Evolutionary conservation across 2,329 filamentous ascomycete species (phyloP), one percentile per base, ranked within the genome.

Genomic region (Aspergillus texensis): DNA sequence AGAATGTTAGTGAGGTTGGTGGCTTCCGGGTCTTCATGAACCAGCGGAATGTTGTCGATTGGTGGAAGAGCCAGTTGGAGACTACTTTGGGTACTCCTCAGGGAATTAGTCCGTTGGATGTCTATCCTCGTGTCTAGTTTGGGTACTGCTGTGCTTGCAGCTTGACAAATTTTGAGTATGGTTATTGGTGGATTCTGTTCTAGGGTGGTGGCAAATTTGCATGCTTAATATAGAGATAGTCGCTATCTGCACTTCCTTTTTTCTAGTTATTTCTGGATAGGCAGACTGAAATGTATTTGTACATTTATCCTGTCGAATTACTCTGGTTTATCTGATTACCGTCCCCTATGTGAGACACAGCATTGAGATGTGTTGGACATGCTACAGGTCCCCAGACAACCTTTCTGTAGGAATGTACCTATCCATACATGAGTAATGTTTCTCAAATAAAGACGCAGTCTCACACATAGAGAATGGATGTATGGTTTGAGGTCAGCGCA

Each of bases 1-100:
- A 46, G 39, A 46, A 26, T 30, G 24, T n/a, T 14, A 57, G 43
- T 14, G 43, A 46, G n/a, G 43, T 46, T 24, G 43, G 43, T 46
- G 43, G 43, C n/a, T 46, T 46, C 43, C 43, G 43, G n/a, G 43
- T 43, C 8, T 57, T 28, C 3, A 57, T 57, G 55, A 30, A 6
- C 10, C 28, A 57, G 28, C 55, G 55, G 1, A 43, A 45, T 28
- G 11, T n/a, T 11, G 55, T 57, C 30, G 55, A 57, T 21, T 57
- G 55, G 55, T 57, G 55, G 55, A 57, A 46, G 19, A 26, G 41
- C 19, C 55, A 57, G 19, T 46, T 57, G 41, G 55, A 57, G 26
- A 57, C 55, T 12, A 28, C 26, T n/a, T 21, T 57, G 4, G 55
- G 55, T n/a, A 57, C 55, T 19, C 36, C 55, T 4, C 55, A 57